These are phyloP conservation scores for Phytopythium mirpurense DNA, from an alignment of 352 stramenopile genomes.

Conservation along the genomic window DNA sequence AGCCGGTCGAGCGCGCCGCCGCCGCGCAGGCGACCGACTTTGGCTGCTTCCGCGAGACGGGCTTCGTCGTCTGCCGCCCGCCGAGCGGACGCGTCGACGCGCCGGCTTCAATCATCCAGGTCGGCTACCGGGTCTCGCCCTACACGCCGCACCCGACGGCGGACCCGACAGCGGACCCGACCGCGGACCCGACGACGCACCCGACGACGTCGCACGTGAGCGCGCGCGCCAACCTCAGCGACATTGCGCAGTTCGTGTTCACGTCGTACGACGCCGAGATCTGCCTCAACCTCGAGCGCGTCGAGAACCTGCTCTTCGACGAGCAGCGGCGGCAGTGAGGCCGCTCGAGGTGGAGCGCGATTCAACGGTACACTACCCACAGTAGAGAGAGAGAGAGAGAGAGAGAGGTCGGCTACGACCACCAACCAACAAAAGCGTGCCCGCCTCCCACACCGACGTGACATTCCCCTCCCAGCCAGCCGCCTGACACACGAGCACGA, in stretches of 20 bases:
- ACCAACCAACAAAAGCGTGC: too few species aligned
- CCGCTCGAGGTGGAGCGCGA: not conserved
- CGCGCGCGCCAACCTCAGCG: conserved; percentile 7
- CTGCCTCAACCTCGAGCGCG: conserved; percentile 7
- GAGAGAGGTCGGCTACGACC: too few species aligned
- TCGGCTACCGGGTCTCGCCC: conserved; percentile 20
- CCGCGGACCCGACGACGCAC: too few species aligned
- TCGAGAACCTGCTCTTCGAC: conserved; percentile 18
- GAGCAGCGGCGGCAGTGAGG: conserved; percentile 5
- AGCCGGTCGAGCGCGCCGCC: conserved; percentile 43
- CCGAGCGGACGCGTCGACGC: not conserved
- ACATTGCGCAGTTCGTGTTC: conserved; percentile 22
- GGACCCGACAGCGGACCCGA: too few species aligned
- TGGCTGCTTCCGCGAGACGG: conserved; percentile 31
- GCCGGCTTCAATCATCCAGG: conserved; percentile 10
- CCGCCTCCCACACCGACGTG: too few species aligned
- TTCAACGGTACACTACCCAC: too few species aligned
- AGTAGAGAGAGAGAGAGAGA: too few species aligned
- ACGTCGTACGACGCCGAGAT: conserved; percentile 17
- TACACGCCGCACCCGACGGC: conserved; percentile 9
- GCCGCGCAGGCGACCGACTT: conserved; percentile 19
- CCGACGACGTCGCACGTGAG: conserved; percentile 14
- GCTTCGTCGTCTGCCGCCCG: conserved; percentile 20
- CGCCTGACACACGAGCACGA: too few species aligned
- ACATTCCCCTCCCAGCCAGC: too few species aligned